Evolutionary conservation across 2,329 filamentous ascomycete genomes (phyloP).

Genomic region (Diplocarpon mali): DNA sequence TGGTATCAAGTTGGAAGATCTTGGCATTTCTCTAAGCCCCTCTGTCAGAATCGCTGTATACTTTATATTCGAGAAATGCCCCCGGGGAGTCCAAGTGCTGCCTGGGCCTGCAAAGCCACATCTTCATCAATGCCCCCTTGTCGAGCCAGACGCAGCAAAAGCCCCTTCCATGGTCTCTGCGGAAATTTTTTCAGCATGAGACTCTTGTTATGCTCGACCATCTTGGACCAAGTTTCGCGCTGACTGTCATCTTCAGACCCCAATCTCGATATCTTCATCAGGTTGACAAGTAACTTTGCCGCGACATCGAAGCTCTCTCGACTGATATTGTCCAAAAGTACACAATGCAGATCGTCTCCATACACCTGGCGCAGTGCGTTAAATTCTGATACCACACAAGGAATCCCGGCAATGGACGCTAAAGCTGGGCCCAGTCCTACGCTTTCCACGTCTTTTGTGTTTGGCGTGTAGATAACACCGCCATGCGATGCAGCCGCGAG

Average conservation of each 20-base stretch:
- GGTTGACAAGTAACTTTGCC: neutral
- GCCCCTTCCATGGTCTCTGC: neutral
- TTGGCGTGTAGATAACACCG: neutral
- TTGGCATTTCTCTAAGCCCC: neutral
- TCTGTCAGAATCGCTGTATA: neutral
- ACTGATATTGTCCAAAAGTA: neutral
- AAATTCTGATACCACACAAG: neutral
- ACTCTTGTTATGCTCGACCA: neutral
- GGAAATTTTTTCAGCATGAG: slow-evolving; percentile 1
- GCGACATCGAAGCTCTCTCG: neutral
- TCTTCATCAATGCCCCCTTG: neutral
- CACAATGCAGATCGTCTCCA: neutral
- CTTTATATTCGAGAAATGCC: neutral
- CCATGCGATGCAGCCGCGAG: neutral
- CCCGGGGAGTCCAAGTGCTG: neutral
- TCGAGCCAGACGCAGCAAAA: neutral
- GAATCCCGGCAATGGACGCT: neutral
- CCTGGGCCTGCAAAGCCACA: neutral
- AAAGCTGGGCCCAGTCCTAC: slow-evolving; percentile 2
- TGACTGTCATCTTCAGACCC: neutral
- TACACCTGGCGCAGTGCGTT: slow-evolving; percentile 1
- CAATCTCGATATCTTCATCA: neutral
- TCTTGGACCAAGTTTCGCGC: neutral
- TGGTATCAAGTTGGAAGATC: too few relatives aligned
- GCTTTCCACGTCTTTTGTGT: neutral